A percentile compares a stretch with the other conserved stretches of the same genome.
Conservation (phyloP, 2,329 filamentous ascomycete genomes). For the Rhynchosporium agropyri region DNA sequence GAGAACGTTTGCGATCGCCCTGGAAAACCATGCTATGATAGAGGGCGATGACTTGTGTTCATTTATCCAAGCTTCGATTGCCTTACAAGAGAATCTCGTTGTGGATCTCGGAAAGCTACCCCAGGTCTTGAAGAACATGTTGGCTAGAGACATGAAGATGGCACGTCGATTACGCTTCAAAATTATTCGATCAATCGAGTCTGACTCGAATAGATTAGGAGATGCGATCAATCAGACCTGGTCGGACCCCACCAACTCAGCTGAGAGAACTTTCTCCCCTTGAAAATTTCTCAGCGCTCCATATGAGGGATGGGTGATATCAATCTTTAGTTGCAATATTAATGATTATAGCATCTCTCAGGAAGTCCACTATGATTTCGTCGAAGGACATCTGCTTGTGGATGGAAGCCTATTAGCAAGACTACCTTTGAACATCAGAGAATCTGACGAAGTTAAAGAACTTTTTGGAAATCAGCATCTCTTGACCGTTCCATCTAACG, state of each 20-base stretch:
- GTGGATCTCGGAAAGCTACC: slow-evolving; percentile 45
- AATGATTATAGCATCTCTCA: slow-evolving; percentile 41
- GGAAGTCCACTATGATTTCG: slow-evolving; percentile 48
- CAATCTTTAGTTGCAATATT: slow-evolving; percentile 39
- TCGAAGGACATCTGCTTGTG: slow-evolving; percentile 53
- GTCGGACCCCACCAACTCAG: slow-evolving; percentile 43
- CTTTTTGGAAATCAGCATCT: slow-evolving; percentile 59
- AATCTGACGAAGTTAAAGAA: slow-evolving; percentile 48
- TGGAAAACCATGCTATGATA: slow-evolving; percentile 13
- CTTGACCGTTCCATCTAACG: slow-evolving; percentile 52
- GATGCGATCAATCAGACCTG: slow-evolving; percentile 48
- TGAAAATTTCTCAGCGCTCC: slow-evolving; percentile 38
- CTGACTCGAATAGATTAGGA: slow-evolving; percentile 38
- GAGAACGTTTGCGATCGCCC: slow-evolving; percentile 46
- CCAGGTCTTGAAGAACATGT: slow-evolving; percentile 42
- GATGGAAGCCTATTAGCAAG: slow-evolving; percentile 53
- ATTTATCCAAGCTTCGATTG: slow-evolving; percentile 47
- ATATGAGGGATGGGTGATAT: slow-evolving; percentile 43
- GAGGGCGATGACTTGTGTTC: slow-evolving; percentile 29
- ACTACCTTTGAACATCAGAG: slow-evolving; percentile 54
- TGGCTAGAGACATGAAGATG: slow-evolving; percentile 52
- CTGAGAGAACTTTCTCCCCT: slow-evolving; percentile 31
- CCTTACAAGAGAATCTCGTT: slow-evolving; percentile 51
- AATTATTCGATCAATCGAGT: slow-evolving; percentile 44
- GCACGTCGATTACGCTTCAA: slow-evolving; percentile 43